Percentiles rank a stretch among this genome's conserved stretches.
Conservation (phyloP, 352 stramenopile genomes). For the Phytophthora colocasiae region DNA sequence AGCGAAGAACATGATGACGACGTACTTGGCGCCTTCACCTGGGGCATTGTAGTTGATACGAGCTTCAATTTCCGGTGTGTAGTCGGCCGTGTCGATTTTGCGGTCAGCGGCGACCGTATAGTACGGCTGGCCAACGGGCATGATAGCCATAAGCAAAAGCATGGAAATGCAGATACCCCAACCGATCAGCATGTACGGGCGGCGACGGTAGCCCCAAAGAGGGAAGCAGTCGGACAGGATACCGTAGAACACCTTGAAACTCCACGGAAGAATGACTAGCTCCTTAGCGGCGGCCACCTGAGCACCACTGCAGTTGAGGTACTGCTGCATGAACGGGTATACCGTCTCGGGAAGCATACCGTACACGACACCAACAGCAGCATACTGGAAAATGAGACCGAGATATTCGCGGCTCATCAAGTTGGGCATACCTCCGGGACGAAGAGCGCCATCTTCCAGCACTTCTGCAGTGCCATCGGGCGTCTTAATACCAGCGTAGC, state of each 20-base stretch:
- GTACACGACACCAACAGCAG: slow-evolving; percentile 54
- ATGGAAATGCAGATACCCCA: slow-evolving; percentile 56
- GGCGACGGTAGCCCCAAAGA: slow-evolving; percentile 64
- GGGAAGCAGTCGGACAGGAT: slow-evolving; percentile 47
- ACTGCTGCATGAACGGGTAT: slow-evolving; percentile 63
- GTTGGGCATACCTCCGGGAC: slow-evolving; percentile 42
- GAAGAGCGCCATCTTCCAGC: slow-evolving; percentile 48
- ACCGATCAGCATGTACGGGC: slow-evolving; percentile 69
- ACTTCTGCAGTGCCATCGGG: slow-evolving; percentile 25
- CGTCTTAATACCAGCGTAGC: slow-evolving; percentile 43
- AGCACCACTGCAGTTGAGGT: slow-evolving; percentile 61
- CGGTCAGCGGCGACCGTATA: slow-evolving; percentile 41
- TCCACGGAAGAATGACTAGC: slow-evolving; percentile 60
- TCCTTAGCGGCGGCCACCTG: slow-evolving; percentile 55
- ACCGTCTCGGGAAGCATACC: slow-evolving; percentile 52
- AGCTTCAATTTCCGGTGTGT: slow-evolving; percentile 37
- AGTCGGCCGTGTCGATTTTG: slow-evolving; percentile 33
- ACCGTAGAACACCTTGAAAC: slow-evolving; percentile 66
- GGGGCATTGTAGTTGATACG: slow-evolving; percentile 52
- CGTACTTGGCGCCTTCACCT: slow-evolving; percentile 43
- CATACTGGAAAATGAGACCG: slow-evolving; percentile 60
- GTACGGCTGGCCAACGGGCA: slow-evolving; percentile 61
- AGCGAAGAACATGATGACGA: slow-evolving; percentile 65
- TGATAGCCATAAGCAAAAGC: slow-evolving; percentile 57
- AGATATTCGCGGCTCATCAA: slow-evolving; percentile 49